phyloP scores from a whole-genome alignment of 495 filamentous ascomycete species.

The Aspergillus cristatus region DNA sequence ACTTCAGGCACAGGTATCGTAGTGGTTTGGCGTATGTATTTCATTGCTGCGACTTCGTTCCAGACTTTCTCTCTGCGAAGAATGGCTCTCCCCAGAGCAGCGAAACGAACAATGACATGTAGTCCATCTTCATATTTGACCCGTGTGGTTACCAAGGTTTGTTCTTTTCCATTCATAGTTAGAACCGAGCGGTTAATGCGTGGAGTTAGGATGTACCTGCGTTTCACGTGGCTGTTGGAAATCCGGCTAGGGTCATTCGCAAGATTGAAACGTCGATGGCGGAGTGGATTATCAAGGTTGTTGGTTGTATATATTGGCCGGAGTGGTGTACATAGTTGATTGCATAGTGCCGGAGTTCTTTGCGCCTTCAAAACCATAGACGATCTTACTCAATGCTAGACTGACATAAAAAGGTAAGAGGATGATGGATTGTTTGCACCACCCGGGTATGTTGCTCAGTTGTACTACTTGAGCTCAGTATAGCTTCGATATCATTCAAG shows the following conservation, averaged over 20 bases:
- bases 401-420: too few relatives aligned
- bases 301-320: not conserved
- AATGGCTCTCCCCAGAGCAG: conserved; percentile 9
- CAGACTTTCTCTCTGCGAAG: conserved; percentile 7
- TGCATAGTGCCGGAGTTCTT: too few relatives aligned
- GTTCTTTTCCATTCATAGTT: too few relatives aligned
- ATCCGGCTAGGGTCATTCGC: conserved; percentile 54
- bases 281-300: conserved; percentile 8
- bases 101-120: conserved; percentile 10
- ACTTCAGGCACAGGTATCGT: conserved; percentile 3
- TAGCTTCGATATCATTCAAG: too few relatives aligned
- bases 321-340: too few relatives aligned
- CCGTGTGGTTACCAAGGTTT: conserved; percentile 80
- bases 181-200: too few relatives aligned
- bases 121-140: conserved; percentile 11
- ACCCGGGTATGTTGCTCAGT: too few relatives aligned
- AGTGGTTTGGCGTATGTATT: conserved; percentile 2
- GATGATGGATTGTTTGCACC: too few relatives aligned
- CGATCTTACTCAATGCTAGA: too few relatives aligned
- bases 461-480: too few relatives aligned
- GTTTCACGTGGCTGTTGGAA: conserved; percentile 56
- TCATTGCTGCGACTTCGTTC: conserved; percentile 8
- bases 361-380: too few relatives aligned
- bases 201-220: conserved; percentile 57
- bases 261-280: conserved; percentile 39